These are phyloP conservation scores for Triticum dicoccoides DNA, from an alignment of 176 grass and related monocot genomes.

Conservation along the genomic window DNA sequence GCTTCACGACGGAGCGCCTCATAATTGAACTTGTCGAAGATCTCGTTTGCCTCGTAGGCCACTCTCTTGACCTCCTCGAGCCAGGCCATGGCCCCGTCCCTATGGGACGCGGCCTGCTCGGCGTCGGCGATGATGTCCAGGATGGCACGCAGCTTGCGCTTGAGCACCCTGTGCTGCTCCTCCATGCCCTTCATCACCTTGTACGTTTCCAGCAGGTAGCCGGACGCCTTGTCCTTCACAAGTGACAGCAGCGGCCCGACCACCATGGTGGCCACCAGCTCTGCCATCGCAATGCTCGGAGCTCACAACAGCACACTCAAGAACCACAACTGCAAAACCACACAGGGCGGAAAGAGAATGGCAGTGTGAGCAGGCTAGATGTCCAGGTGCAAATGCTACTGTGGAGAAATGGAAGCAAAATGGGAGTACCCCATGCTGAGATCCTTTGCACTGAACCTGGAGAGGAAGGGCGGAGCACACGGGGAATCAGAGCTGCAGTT, in stretches of 20 bases:
- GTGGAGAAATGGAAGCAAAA: too few relatives aligned
- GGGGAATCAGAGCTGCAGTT: too few relatives aligned
- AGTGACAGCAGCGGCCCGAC: neutral
- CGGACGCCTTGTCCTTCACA: neutral
- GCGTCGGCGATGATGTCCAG: neutral
- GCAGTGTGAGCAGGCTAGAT: too few relatives aligned
- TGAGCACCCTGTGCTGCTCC: neutral
- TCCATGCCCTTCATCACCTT: neutral
- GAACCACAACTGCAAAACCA: too few relatives aligned
- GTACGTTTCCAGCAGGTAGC: neutral
- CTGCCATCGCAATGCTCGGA: neutral
- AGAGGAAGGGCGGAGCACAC: too few relatives aligned
- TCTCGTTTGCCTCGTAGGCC: neutral
- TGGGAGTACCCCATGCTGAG: too few relatives aligned
- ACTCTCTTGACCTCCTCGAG: neutral
- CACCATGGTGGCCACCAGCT: neutral
- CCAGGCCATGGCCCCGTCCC: neutral
- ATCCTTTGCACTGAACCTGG: too few relatives aligned
- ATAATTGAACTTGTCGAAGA: neutral
- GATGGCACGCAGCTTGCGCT: neutral
- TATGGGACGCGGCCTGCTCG: neutral
- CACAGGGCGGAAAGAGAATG: too few relatives aligned
- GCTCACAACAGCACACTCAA: neutral
- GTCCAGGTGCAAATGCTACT: too few relatives aligned
- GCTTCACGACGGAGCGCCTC: neutral